phyloP scores from a whole-genome alignment of 208 protist genomes.

The Vickermania ingenoplastis region DNA sequence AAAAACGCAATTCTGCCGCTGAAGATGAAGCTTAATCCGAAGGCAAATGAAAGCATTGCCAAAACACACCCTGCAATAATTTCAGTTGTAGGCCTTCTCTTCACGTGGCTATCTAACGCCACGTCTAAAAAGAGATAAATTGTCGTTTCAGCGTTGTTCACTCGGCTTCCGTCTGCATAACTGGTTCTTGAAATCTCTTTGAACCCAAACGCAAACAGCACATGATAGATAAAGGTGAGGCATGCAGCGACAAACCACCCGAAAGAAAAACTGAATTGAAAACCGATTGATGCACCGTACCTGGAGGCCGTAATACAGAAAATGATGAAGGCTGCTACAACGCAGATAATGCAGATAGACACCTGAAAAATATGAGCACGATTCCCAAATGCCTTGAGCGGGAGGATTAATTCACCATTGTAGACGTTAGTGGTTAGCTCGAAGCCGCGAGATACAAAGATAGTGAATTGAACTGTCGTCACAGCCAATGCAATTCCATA shows the following conservation, averaged over 20 bases:
- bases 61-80: constrained; percentile 30
- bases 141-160: constrained; percentile 35
- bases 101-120: constrained; percentile 28
- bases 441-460: constrained; percentile 56
- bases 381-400: constrained; percentile 28
- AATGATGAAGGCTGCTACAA: constrained; percentile 34
- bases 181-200: not conserved
- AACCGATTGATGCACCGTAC: constrained; percentile 31
- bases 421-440: constrained; percentile 50
- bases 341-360: constrained; percentile 16
- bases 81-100: constrained; percentile 16
- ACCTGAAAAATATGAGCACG: constrained; percentile 36
- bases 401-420: constrained; percentile 42
- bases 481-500: constrained; percentile 50
- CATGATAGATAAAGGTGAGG: constrained; percentile 49
- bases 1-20: constrained; percentile 22
- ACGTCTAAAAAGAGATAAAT: constrained; percentile 45
- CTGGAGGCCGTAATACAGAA: constrained; percentile 41
- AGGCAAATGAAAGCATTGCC: constrained; percentile 20
- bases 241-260: constrained; percentile 55
- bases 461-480: constrained; percentile 25
- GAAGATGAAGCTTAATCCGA: constrained; percentile 35
- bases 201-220: constrained; percentile 17
- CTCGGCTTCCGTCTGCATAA: constrained; percentile 37
- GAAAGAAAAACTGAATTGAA: constrained; percentile 52